Evolutionary conservation across 106 monocot species (phyloP).

Genomic region (Platanthera guangdongensis): DNA sequence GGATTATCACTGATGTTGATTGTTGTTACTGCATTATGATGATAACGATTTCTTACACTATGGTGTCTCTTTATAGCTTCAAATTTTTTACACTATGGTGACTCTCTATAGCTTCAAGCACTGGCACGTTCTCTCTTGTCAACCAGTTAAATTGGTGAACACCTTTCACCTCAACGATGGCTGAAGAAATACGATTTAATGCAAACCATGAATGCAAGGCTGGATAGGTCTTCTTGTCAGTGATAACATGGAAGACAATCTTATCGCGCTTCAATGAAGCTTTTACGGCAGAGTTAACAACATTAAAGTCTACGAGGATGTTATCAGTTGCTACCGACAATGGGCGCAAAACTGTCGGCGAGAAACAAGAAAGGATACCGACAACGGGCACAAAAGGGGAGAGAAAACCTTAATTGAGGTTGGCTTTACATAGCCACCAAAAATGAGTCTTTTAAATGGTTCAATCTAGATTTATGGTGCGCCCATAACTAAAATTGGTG

Average conservation of each 20-base stretch:
- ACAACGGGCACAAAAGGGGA: too few relatives aligned
- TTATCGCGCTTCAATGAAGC: constrained; percentile 51
- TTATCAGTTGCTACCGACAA: constrained; percentile 55
- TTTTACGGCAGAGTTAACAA: constrained; percentile 61
- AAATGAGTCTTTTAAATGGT: too few relatives aligned
- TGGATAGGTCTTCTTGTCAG: constrained; percentile 93
- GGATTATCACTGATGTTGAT: constrained; percentile 47
- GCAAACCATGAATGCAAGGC: constrained; percentile 98
- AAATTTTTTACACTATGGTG: constrained; percentile 56
- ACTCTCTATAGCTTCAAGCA: constrained; percentile 75
- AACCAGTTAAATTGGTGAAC: constrained; percentile 90
- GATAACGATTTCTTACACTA: constrained; percentile 64
- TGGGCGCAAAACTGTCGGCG: too few relatives aligned
- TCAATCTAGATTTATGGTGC: too few relatives aligned
- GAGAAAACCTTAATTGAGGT: too few relatives aligned
- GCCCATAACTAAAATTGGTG: too few relatives aligned
- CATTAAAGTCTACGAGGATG: constrained; percentile 82
- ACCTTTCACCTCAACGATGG: constrained; percentile 83
- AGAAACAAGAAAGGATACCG: too few relatives aligned
- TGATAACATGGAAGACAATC: constrained; percentile 82
- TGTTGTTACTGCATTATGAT: constrained; percentile 47
- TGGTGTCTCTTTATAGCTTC: constrained; percentile 70
- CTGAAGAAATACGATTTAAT: constrained; percentile 52
- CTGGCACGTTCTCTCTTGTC: constrained; percentile 72
- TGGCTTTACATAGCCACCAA: too few relatives aligned